Evolutionary conservation across 192 early-diverging fungal genomes (phyloP), one percentile per base, ranked within the genome.

Genomic region (Lunasporangiospora selenospora): DNA sequence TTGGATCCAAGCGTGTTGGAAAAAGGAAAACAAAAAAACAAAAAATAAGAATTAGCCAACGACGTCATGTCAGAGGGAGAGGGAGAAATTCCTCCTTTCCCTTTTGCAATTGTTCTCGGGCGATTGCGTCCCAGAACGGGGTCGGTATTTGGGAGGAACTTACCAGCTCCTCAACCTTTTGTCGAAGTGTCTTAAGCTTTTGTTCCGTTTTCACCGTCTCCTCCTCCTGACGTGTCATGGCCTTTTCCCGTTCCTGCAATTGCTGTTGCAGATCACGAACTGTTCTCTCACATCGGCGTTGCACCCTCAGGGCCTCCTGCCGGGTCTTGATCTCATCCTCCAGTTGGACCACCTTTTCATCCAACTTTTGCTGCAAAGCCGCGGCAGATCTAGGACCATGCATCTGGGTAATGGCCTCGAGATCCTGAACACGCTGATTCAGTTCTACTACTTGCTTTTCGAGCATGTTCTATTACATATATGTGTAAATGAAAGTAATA

Each of bases 261-360:
- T 93, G 90, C 80, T 89, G 90, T 77, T 93, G 92, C 58, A 93
- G 81, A 71, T 93, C 90, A 24, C 90, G 80, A 64, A 93, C 81
- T 42, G 84, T 76, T 49, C 92, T 81, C 58, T 94, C 92, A 27
- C 57, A 58, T 55, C 85, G 84, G 16, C 88, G 77, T 13, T 73
- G 50, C n/a, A 64, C 70, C 63, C 83, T 80, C 19, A 77, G 39
- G 15, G 80, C 47, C 62, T 87, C 84, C 46, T 63, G 54, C 73
- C 89, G 88, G 57, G 87, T 87, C 32, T 65, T 70, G 47, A 70
- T 77, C 54, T 89, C 87, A 21, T 34, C 48, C 13, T 88, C 84
- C 7, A 90, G 62, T 60, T 83, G 81, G 27, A 40, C n/a, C 3
- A 77, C 59, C 34, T 89, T 52, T 57, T 88, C 86, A 21, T 86